A percentile compares a stretch with the other conserved stretches of the same genome.
Evolutionary conservation across 1,139 yeast species (phyloP).

Genomic region (Chernovozyma sophiae-reginae): DNA sequence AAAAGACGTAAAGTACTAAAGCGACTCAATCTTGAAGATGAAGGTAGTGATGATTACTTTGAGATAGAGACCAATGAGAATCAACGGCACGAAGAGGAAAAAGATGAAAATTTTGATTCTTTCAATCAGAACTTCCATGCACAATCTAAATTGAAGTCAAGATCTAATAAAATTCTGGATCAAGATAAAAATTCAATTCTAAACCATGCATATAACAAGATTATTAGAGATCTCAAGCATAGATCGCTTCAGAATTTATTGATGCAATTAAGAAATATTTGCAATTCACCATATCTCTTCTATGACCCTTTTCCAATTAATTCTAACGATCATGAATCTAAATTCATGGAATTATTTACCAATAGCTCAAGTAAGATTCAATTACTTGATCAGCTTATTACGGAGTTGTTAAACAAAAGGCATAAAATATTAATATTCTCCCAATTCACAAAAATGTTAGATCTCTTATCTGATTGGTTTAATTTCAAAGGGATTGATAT

Average conservation of each 20-base stretch:
- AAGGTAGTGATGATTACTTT: constrained; percentile 28
- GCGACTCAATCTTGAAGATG: constrained; percentile 17
- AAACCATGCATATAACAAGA: constrained; percentile 13
- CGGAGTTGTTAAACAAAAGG: constrained; percentile 38
- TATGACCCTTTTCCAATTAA: constrained; percentile 66
- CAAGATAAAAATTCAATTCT: constrained; percentile 10
- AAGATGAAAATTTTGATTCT: neutral
- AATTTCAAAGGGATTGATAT: constrained; percentile 30
- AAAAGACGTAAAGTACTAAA: constrained; percentile 6
- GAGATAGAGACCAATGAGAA: constrained; percentile 4
- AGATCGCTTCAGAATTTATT: constrained; percentile 55
- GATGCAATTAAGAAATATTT: constrained; percentile 80
- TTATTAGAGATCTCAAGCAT: constrained; percentile 19
- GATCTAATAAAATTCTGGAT: neutral
- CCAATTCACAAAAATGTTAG: constrained; percentile 78
- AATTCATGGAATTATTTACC: constrained; percentile 31
- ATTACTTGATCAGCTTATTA: constrained; percentile 59
- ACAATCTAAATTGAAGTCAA: neutral
- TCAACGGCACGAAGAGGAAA: neutral
- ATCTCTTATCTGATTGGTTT: constrained; percentile 68
- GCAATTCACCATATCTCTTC: constrained; percentile 81
- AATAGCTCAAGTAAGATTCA: constrained; percentile 68
- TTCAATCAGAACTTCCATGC: neutral
- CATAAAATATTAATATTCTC: constrained; percentile 79
- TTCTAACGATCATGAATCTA: constrained; percentile 9